Percentiles rank a stretch among this genome's conserved stretches.
Conservation (phyloP, 179 eudicot genomes). For the Silene vulgaris region DNA sequence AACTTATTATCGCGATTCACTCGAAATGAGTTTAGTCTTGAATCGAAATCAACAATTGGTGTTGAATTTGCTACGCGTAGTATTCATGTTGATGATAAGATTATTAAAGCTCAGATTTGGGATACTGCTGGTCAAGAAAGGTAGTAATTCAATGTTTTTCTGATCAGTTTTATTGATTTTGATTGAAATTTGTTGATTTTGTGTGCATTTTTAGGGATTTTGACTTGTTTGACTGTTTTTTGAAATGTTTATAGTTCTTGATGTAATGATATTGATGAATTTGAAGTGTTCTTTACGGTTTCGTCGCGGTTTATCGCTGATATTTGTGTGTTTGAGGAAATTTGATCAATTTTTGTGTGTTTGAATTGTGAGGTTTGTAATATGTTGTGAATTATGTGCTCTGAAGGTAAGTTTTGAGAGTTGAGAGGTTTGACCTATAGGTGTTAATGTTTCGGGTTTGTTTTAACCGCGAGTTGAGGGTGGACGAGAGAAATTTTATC, state of each 20-base stretch:
- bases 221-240: slow-evolving; percentile 1
- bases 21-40: slow-evolving; percentile 38
- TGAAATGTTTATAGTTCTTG: neutral
- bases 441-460: no score
- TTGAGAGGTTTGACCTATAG: neutral
- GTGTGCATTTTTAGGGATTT: neutral
- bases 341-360: neutral
- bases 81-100: slow-evolving; percentile 40
- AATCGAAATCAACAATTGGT: slow-evolving; percentile 37
- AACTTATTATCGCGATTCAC: slow-evolving; percentile 28
- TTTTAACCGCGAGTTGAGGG: no score
- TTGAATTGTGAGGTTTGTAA: neutral
- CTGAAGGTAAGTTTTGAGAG: neutral
- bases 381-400: neutral
- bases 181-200: neutral
- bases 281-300: neutral
- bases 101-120: slow-evolving; percentile 44
- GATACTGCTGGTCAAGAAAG: slow-evolving; percentile 33
- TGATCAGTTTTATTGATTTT: neutral
- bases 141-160: slow-evolving; percentile 10
- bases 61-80: slow-evolving; percentile 42
- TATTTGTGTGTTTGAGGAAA: neutral
- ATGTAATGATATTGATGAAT: neutral
- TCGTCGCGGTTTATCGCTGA: neutral
- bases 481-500: neutral